Percentiles rank a stretch among this genome's conserved stretches.
Evolutionary conservation across 148 eudicot genomes (phyloP).

Genomic region (Camellia lanceoleosa): DNA sequence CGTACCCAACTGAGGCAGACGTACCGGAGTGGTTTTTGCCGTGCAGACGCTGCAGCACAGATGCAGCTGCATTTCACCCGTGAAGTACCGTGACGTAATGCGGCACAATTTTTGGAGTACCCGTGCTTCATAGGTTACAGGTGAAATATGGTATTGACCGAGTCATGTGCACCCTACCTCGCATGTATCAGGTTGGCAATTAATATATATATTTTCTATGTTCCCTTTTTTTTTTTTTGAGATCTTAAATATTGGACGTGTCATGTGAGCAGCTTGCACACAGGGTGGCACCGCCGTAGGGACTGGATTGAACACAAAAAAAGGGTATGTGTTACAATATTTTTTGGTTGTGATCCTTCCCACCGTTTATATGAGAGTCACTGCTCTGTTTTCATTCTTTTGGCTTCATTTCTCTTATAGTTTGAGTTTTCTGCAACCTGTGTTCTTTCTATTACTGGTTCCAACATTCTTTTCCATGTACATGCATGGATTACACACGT

Average conservation of each 20-base stretch:
- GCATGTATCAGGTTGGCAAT: slow-evolving; percentile 75
- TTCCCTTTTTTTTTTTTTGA: slow-evolving; percentile 3
- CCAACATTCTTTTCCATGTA: not conserved
- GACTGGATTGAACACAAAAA: slow-evolving; percentile 95
- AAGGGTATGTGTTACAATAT: slow-evolving; percentile 52
- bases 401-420: not conserved
- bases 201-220: not conserved
- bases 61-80: too few species aligned
- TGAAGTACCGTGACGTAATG: too few species aligned
- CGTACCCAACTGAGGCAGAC: too few species aligned
- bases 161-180: slow-evolving; percentile 72
- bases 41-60: too few species aligned
- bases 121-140: too few species aligned
- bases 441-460: not conserved
- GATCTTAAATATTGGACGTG: not conserved
- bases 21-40: too few species aligned
- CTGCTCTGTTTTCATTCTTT: not conserved
- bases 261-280: slow-evolving; percentile 75
- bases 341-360: not conserved
- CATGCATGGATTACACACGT: too few species aligned
- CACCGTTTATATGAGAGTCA: not conserved
- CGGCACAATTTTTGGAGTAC: too few species aligned
- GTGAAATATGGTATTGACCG: slow-evolving; percentile 92
- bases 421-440: not conserved
- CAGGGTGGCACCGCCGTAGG: slow-evolving; percentile 99